Percentiles rank a stretch among this genome's conserved stretches.
Evolutionary conservation across 1,139 yeast genomes (phyloP).

Genomic region (Zygoascus meyerae): DNA sequence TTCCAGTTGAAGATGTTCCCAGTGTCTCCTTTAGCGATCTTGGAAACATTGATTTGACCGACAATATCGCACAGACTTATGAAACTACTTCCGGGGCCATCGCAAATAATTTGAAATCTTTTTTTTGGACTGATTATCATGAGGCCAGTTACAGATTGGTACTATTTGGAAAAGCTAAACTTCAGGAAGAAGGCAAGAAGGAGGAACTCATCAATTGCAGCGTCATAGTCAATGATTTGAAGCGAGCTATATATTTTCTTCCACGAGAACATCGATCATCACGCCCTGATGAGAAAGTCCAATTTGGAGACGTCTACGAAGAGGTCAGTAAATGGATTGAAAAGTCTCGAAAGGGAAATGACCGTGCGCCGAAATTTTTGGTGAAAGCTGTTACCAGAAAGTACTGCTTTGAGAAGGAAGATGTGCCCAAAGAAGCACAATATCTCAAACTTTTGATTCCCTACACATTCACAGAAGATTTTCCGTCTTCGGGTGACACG

Average conservation of each 20-base stretch:
- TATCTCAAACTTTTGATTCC: slow-evolving; percentile 79
- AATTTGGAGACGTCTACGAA: slow-evolving; percentile 64
- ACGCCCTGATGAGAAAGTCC: slow-evolving; percentile 41
- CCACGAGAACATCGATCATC: slow-evolving; percentile 41
- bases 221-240: slow-evolving; percentile 66
- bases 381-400: slow-evolving; percentile 70
- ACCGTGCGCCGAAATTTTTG: slow-evolving; percentile 36
- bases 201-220: slow-evolving; percentile 60
- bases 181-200: slow-evolving; percentile 34
- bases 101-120: slow-evolving; percentile 39
- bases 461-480: slow-evolving; percentile 34
- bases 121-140: slow-evolving; percentile 88
- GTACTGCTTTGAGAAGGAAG: slow-evolving; percentile 83
- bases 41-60: slow-evolving; percentile 7
- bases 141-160: slow-evolving; percentile 67
- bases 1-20: slow-evolving; percentile 7
- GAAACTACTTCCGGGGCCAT: slow-evolving; percentile 37
- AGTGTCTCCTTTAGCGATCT: slow-evolving; percentile 6
- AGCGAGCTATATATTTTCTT: slow-evolving; percentile 68
- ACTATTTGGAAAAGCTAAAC: slow-evolving; percentile 79
- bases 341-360: slow-evolving; percentile 42
- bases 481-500: slow-evolving; percentile 50
- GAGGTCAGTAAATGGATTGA: slow-evolving; percentile 66
- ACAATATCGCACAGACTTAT: slow-evolving; percentile 11
- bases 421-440: slow-evolving; percentile 72